These are phyloP conservation scores for Pulveroboletus sp. DNA, from an alignment of 768 basidiomycete species.

Conservation along the genomic window DNA sequence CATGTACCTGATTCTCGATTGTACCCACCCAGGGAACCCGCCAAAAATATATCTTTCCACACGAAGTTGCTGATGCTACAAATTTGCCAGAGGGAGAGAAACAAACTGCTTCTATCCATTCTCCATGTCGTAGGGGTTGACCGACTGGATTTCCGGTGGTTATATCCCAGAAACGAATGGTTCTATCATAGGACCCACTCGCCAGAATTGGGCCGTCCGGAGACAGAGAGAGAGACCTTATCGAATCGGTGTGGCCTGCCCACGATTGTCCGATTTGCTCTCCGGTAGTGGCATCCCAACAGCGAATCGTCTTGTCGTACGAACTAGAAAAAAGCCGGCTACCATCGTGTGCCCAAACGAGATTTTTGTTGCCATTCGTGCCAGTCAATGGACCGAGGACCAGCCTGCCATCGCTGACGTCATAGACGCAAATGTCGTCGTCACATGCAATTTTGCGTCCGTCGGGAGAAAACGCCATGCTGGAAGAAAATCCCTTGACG, in stretches of 20 bases:
- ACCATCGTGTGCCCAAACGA: constrained; percentile 8
- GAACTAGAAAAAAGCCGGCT: constrained; percentile 1
- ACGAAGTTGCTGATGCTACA: background rate
- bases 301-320: background rate
- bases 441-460: constrained; percentile 2
- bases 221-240: background rate
- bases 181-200: constrained; percentile 1
- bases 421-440: background rate
- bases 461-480: constrained; percentile 3
- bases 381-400: background rate
- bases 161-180: constrained; percentile 6
- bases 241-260: constrained; percentile 11
- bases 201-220: constrained; percentile 1
- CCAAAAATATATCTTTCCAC: background rate
- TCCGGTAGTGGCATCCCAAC: background rate
- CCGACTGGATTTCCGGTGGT: background rate
- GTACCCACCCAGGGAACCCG: background rate
- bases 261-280: background rate
- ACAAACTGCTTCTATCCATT: accelerated
- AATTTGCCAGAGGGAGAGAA: constrained; percentile 2
- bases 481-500: background rate
- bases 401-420: background rate
- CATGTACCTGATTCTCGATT: background rate
- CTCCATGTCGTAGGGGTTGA: background rate
- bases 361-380: too few relatives aligned